Evolutionary conservation across 2,329 filamentous ascomycete species (phyloP).

Genomic region (Xylariales sp.): DNA sequence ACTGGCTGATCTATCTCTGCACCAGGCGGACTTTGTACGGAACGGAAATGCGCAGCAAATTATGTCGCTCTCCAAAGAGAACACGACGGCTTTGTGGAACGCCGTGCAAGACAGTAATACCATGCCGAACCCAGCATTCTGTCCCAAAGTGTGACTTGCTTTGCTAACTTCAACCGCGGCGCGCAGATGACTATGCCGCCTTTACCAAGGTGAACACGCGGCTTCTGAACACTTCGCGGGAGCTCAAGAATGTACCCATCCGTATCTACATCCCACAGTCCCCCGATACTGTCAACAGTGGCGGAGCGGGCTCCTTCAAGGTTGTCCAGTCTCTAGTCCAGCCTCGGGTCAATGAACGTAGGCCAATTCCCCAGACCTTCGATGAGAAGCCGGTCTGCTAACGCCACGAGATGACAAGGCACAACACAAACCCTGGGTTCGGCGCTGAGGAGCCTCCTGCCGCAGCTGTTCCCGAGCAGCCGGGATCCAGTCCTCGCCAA

Average conservation of each 20-base stretch:
- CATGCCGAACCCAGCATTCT: neutral
- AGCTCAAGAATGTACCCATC: conserved; percentile 79
- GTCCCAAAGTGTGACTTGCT: neutral
- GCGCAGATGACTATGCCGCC: conserved; percentile 62
- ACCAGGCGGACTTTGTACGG: conserved; percentile 76
- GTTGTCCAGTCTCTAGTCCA: conserved; percentile 74
- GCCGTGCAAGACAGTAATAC: conserved; percentile 65
- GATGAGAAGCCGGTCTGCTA: too few species aligned
- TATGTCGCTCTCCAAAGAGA: conserved; percentile 81
- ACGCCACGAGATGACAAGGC: conserved; percentile 11
- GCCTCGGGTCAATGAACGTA: conserved; percentile 24
- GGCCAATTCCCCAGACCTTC: conserved; percentile 11
- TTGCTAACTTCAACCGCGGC: neutral
- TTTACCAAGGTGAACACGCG: conserved; percentile 73
- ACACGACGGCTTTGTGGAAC: conserved; percentile 79
- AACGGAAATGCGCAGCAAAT: conserved; percentile 87
- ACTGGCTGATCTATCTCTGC: neutral
- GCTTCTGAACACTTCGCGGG: conserved; percentile 70
- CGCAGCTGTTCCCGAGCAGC: conserved; percentile 80
- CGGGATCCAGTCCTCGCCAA: conserved; percentile 80
- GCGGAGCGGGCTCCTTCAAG: conserved; percentile 50
- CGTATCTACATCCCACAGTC: conserved; percentile 77
- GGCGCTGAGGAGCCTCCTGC: conserved; percentile 71
- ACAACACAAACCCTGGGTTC: conserved; percentile 61
- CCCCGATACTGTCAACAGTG: conserved; percentile 23